Base-by-base conservation (phyloP, 176 grass and related monocot genomes). In the Oropetium thomaeum region DNA sequence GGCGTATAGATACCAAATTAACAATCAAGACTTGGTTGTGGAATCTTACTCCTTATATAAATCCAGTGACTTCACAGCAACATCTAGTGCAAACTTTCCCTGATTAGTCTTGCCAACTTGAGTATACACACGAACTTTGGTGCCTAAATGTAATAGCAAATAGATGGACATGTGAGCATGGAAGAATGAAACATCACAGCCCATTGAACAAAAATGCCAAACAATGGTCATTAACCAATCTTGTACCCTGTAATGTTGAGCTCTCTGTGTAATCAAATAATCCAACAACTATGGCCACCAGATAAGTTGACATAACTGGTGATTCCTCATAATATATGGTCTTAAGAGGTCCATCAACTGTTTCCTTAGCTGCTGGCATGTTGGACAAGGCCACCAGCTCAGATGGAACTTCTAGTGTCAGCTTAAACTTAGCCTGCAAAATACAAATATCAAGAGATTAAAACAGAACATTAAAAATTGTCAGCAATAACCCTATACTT, bases 271-370 rank as follows among this genome's bases (percentile, higher is more conserved):
- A 90, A 42, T 93, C 93, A 69, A 93, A 88, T 39, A 88, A 60
- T 62, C 93, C 90, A 54, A 93, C 69, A 76, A 97, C 93, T 73
- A 93, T 78, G 25, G 90, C 93, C n/a, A 97, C 90, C 16, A 97
- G 79, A 82, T 97, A 97, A 75, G 93, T 97, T 61, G 90, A 97
- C 93, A 93, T 97, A 75, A 97, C 85, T 69, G 93, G 90, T 42
- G 93, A 90, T 45, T 97, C 90, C 37, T 90, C 80, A 45, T 79
- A 97, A 72, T 70, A 86, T 27, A 93, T 29, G 2, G 80, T 97
- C 73, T 95, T 95, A 10, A 69, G 16, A 75, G 72, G 55, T 25
- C 90, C 81, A 45, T 76, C 42, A 77, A 67, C 23, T 68, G 79
- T 82, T 76, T 90, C 90, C 35, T 82, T 58, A 58, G 52, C 62